These are phyloP conservation scores for Eucalyptus globulus DNA, from an alignment of 345 rosid genomes.

Conservation along the genomic window DNA sequence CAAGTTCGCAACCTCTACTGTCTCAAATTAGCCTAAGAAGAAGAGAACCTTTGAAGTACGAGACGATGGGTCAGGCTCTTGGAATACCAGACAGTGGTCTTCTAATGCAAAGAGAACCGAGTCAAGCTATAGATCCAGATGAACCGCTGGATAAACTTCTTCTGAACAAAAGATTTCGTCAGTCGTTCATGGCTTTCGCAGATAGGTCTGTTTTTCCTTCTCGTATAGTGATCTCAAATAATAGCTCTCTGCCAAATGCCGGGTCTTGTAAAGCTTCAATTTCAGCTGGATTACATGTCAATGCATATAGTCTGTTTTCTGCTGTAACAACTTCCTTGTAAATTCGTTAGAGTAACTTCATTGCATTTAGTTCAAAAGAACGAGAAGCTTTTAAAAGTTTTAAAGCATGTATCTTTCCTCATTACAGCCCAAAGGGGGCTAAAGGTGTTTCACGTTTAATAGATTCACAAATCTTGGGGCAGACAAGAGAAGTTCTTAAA, in stretches of 20 bases:
- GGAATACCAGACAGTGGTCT: conserved; percentile 87
- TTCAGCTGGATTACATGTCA: not conserved
- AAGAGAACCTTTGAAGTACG: conserved; percentile 48
- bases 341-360: not conserved
- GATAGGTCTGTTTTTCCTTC: conserved; percentile 45
- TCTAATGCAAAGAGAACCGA: conserved; percentile 36
- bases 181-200: conserved; percentile 84
- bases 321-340: not conserved
- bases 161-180: conserved; percentile 53
- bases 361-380: not conserved
- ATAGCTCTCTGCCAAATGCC: not conserved
- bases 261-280: not conserved
- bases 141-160: conserved; percentile 91
- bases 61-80: conserved; percentile 77
- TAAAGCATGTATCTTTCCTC: not conserved
- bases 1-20: conserved; percentile 77
- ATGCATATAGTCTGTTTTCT: not conserved
- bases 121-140: conserved; percentile 31
- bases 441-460: not conserved
- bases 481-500: not conserved
- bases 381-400: not conserved
- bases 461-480: not conserved
- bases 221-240: not conserved
- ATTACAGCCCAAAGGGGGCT: not conserved
- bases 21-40: conserved; percentile 77